Evolutionary conservation across 768 basidiomycete genomes (phyloP).

Genomic region (Gelatoporia subvermispora): DNA sequence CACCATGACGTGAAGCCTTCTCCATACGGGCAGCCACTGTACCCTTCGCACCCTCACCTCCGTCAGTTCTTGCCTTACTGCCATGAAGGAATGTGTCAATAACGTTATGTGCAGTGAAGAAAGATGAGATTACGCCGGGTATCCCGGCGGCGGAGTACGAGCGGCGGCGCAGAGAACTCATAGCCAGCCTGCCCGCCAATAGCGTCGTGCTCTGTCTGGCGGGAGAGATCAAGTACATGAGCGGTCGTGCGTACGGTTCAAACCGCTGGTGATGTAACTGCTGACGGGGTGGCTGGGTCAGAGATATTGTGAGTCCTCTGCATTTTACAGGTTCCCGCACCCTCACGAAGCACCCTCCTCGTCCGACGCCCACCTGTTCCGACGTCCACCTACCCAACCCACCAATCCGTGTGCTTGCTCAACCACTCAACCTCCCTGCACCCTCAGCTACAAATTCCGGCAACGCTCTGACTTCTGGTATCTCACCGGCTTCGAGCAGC

Average conservation of each 20-base stretch:
- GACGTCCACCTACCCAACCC: slow-evolving; percentile 2
- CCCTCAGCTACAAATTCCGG: slow-evolving; percentile 89
- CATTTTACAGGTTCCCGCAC: neutral
- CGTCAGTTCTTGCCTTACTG: slow-evolving; percentile 31
- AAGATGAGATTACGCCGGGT: slow-evolving; percentile 74
- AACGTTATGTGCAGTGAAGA: neutral
- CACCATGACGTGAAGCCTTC: slow-evolving; percentile 64
- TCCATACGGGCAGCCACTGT: slow-evolving; percentile 73
- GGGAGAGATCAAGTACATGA: slow-evolving; percentile 83
- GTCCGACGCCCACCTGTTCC: too few relatives aligned
- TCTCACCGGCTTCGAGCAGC: slow-evolving; percentile 92
- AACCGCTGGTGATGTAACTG: slow-evolving; percentile 4
- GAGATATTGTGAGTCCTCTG: slow-evolving; percentile 75
- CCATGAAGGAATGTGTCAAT: neutral
- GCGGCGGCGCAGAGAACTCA: slow-evolving; percentile 56
- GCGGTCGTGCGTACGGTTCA: slow-evolving; percentile 53
- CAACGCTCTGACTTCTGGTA: slow-evolving; percentile 95
- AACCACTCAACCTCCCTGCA: neutral
- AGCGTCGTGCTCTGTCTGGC: slow-evolving; percentile 74
- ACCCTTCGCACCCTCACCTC: slow-evolving; percentile 79
- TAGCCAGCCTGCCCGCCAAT: slow-evolving; percentile 69
- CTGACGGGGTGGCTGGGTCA: slow-evolving; percentile 26
- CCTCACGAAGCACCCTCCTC: neutral
- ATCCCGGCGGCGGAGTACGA: slow-evolving; percentile 79
- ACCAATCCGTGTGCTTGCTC: too few relatives aligned